Evolutionary conservation across 2,329 filamentous ascomycete genomes (phyloP), one percentile per base, ranked within the genome.

Genomic region (Sporothrix mexicana): DNA sequence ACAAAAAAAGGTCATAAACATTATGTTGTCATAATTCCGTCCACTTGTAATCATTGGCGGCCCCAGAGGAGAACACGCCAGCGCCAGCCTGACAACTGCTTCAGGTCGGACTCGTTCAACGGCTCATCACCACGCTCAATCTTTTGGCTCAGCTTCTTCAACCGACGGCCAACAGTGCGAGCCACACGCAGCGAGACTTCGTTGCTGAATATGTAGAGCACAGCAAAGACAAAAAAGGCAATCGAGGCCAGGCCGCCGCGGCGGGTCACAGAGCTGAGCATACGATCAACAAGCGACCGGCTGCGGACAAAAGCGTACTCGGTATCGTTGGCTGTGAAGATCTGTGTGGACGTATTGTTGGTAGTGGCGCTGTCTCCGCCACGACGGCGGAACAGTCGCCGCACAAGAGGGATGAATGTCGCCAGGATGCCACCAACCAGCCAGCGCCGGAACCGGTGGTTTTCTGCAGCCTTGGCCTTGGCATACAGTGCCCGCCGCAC

Each of bases 191-290:
- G 77, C 70, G 85, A 83, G 23, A 90, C 87, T 78, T 90, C 88
- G 77, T 87, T 88, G 76, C 85, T 84, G 74, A 90, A 90, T 13
- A 89, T 84, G 77, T 88, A 89, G 53, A 89, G 80, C 23, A 88
- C 85, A 2, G 86, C 85, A 74, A 89, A 85, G 2, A 89, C 86
- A 45, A 89, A 84, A 75, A 87, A 84, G 9, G 85, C 85, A 10
- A 88, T 74, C 49, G 84, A 84, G 0, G 87, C 86, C 36, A 88
- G 78, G 1, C 82, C 78, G 15, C 84, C 84, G 15, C 81, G 82
- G 4, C 85, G 83, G 10, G 83, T 79, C 0, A 86, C 78, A 7
- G 83, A 81, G 62, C 81, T 79, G 71, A 85, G 81, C 77, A 89
- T 87, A 69, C 87, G 84, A 3, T 82, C 76, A 41, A 89, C 79